These are phyloP conservation scores for Incumbomyces delicatus DNA, from an alignment of 2,329 filamentous ascomycete genomes.

Conservation along the genomic window DNA sequence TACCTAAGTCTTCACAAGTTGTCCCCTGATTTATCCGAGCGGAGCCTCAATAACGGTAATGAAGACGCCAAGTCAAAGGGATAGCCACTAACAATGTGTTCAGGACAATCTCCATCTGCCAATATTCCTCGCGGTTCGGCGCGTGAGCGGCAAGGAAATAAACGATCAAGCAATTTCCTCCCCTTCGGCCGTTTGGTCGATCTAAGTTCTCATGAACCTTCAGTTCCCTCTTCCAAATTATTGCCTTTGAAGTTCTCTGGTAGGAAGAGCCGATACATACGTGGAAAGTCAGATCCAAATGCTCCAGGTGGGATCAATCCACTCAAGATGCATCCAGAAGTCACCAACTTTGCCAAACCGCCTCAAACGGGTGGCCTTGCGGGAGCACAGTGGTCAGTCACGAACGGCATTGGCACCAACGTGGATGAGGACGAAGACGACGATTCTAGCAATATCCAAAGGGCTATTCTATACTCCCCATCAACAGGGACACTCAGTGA, in stretches of 20 bases:
- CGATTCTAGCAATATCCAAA: slow-evolving; percentile 11
- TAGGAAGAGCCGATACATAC: slow-evolving; percentile 12
- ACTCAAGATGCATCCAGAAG: slow-evolving; percentile 15
- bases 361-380: not conserved
- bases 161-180: not conserved
- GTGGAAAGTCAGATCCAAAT: slow-evolving; percentile 5
- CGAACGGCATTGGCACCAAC: too few relatives aligned
- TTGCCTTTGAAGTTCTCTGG: slow-evolving; percentile 12
- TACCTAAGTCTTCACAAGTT: slow-evolving; percentile 1
- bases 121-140: not conserved
- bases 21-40: not conserved
- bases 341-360: slow-evolving; percentile 9
- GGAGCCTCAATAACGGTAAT: not conserved
- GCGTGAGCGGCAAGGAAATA: not conserved
- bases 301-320: slow-evolving; percentile 13
- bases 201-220: not conserved
- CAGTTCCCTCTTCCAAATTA: not conserved
- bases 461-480: slow-evolving; percentile 20
- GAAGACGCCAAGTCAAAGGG: not conserved
- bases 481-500: slow-evolving; percentile 18
- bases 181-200: not conserved
- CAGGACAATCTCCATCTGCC: not conserved
- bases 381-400: not conserved
- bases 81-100: not conserved
- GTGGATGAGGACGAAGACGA: slow-evolving; percentile 11